Percentiles rank a stretch among this genome's conserved stretches.
Conservation (phyloP, 139 green algal species). For the Axilococcus clingmanii region DNA sequence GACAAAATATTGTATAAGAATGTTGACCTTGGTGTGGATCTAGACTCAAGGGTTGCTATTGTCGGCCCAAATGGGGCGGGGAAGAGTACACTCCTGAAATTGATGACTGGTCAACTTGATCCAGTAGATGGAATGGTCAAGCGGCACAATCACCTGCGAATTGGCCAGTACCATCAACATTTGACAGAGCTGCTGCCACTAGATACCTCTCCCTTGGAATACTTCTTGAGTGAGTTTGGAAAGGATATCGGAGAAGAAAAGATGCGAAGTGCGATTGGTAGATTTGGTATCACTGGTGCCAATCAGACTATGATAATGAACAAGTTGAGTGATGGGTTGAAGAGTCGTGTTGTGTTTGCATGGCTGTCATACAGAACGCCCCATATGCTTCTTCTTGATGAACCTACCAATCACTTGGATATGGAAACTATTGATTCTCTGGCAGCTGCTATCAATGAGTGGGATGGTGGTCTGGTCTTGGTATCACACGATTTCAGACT, state of each 20-base stretch:
- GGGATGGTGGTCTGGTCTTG: slow-evolving; percentile 83
- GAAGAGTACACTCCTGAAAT: slow-evolving; percentile 96
- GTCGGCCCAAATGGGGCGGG: slow-evolving; percentile 51
- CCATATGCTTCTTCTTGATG: slow-evolving; percentile 88
- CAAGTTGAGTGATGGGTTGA: slow-evolving; percentile 86
- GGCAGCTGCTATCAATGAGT: slow-evolving; percentile 84
- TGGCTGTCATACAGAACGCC: slow-evolving; percentile 74
- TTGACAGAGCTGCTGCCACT: slow-evolving; percentile 71
- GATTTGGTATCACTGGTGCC: slow-evolving; percentile 66
- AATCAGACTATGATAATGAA: slow-evolving; percentile 64
- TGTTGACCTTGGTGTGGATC: slow-evolving; percentile 89
- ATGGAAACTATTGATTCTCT: slow-evolving; percentile 94
- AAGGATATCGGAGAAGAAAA: slow-evolving; percentile 43
- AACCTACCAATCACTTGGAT: slow-evolving; percentile 88
- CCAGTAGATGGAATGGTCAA: slow-evolving; percentile 85
- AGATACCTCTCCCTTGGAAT: slow-evolving; percentile 60
- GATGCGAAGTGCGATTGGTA: slow-evolving; percentile 53
- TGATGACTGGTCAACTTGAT: slow-evolving; percentile 89
- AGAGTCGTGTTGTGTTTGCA: slow-evolving; percentile 83
- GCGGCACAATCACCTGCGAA: slow-evolving; percentile 87
- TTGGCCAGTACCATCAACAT: slow-evolving; percentile 85
- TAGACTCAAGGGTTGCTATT: slow-evolving; percentile 87
- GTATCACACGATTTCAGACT: slow-evolving; percentile 87
- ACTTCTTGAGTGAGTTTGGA: slow-evolving; percentile 49
- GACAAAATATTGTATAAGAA: slow-evolving; percentile 59